Conservation (phyloP, 2,329 filamentous ascomycete genomes). For the Fusarium sp. region DNA sequence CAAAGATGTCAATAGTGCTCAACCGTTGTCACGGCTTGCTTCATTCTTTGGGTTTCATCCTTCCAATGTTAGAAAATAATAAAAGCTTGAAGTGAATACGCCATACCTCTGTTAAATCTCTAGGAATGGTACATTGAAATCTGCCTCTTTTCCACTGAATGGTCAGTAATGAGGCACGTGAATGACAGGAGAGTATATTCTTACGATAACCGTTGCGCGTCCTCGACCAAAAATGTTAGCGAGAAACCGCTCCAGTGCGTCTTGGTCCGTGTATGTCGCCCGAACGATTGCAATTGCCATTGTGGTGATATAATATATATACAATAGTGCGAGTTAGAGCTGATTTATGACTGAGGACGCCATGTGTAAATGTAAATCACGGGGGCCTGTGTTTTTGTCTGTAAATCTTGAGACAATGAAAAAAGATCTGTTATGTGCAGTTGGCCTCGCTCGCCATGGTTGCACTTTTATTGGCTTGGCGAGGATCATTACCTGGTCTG, state of each 20-base stretch:
- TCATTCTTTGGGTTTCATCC: neutral
- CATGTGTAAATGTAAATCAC: no score
- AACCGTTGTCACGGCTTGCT: neutral
- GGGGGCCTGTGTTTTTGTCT: no score
- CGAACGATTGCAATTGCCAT: slow-evolving; percentile 1
- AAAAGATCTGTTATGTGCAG: no score
- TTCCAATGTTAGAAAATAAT: neutral
- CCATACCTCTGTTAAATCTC: slow-evolving; percentile 9
- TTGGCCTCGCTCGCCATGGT: no score
- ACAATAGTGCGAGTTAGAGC: no score
- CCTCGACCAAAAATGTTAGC: neutral
- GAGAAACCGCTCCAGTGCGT: slow-evolving; percentile 5
- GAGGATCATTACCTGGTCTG: no score
- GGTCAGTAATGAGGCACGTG: neutral
- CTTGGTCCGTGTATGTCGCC: slow-evolving; percentile 6
- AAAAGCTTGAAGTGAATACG: neutral
- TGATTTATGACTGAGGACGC: no score
- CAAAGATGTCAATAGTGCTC: neutral
- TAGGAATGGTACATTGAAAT: slow-evolving; percentile 7
- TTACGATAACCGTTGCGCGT: neutral
- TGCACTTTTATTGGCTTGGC: no score
- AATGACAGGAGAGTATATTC: neutral
- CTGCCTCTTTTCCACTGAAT: slow-evolving; percentile 6
- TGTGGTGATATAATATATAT: neutral
- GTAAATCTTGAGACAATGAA: no score